A percentile compares a stretch with the other conserved stretches of the same genome.
phyloP scores from a whole-genome alignment of 805 yeast genomes.

The Blastobotrys chiropterorum region DNA sequence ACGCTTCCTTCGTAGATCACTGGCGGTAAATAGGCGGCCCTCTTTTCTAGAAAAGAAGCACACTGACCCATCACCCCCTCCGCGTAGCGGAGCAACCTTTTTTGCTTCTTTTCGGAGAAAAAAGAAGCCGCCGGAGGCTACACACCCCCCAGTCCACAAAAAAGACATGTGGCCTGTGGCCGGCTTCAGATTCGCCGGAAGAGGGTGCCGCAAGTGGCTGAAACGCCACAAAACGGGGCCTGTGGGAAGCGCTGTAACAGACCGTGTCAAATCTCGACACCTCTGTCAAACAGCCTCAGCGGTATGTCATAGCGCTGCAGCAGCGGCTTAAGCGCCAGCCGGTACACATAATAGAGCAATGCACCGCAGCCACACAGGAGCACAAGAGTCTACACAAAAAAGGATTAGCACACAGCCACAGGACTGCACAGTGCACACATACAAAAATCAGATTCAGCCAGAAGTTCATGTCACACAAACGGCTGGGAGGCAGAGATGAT shows the following conservation, averaged over 20 bases:
- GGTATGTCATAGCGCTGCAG: constrained; percentile 1
- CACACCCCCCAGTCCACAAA: too few relatives aligned
- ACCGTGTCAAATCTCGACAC: neutral
- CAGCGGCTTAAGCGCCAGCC: constrained; percentile 1
- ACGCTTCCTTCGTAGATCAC: too few relatives aligned
- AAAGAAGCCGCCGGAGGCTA: too few relatives aligned
- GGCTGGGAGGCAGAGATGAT: too few relatives aligned
- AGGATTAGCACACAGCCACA: neutral
- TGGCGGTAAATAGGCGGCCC: too few relatives aligned
- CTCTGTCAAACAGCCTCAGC: neutral
- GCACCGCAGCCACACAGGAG: constrained; percentile 1
- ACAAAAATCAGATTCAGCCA: constrained; percentile 1
- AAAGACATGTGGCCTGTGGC: too few relatives aligned
- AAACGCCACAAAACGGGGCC: too few relatives aligned
- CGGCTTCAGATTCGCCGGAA: too few relatives aligned
- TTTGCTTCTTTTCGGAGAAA: too few relatives aligned
- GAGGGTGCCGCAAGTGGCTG: neutral
- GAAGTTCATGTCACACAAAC: constrained; percentile 4
- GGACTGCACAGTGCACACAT: neutral
- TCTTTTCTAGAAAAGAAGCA: too few relatives aligned
- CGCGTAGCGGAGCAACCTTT: too few relatives aligned
- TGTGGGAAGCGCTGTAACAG: neutral
- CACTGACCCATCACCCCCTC: too few relatives aligned
- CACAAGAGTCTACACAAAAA: neutral
- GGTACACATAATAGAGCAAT: neutral